Percentiles rank a stretch among this genome's conserved stretches.
Evolutionary conservation across 108 stramenopile species (phyloP).

Genomic region (Aureococcus anophagefferens): DNA sequence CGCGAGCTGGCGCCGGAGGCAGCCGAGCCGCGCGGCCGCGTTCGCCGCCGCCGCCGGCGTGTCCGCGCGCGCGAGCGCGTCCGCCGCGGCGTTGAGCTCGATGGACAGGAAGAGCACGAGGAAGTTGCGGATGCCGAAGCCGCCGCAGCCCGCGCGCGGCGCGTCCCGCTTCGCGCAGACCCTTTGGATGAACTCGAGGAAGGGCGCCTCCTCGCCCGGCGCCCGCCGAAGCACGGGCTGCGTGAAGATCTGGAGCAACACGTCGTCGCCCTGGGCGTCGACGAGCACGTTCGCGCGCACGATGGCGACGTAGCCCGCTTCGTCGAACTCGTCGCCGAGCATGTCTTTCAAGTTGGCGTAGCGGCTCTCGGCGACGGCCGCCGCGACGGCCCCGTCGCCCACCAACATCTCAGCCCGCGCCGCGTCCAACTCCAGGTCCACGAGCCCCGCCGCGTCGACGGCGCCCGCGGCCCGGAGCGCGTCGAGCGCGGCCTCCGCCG

Average conservation of each 20-base stretch:
- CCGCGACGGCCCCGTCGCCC: constrained; percentile 21
- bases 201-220: constrained; percentile 64
- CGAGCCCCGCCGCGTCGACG: constrained; percentile 48
- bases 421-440: constrained; percentile 40
- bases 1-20: constrained; percentile 66
- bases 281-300: constrained; percentile 72
- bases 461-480: constrained; percentile 16
- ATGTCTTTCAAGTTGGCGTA: constrained; percentile 64
- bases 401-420: not conserved
- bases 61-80: constrained; percentile 50
- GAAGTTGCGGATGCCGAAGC: constrained; percentile 79
- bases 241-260: constrained; percentile 77
- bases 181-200: constrained; percentile 78
- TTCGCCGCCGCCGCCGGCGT: not conserved
- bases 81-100: constrained; percentile 71
- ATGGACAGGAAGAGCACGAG: constrained; percentile 73
- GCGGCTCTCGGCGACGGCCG: constrained; percentile 52
- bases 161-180: constrained; percentile 42
- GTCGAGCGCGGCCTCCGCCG: not conserved
- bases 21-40: constrained; percentile 34
- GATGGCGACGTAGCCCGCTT: constrained; percentile 58
- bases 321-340: constrained; percentile 57
- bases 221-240: constrained; percentile 61
- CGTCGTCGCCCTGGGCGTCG: constrained; percentile 69
- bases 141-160: constrained; percentile 72